A percentile compares a stretch with the other conserved stretches of the same genome.
Evolutionary conservation across 441 rosid genomes (phyloP).

Genomic region (Macaranga tanarius): DNA sequence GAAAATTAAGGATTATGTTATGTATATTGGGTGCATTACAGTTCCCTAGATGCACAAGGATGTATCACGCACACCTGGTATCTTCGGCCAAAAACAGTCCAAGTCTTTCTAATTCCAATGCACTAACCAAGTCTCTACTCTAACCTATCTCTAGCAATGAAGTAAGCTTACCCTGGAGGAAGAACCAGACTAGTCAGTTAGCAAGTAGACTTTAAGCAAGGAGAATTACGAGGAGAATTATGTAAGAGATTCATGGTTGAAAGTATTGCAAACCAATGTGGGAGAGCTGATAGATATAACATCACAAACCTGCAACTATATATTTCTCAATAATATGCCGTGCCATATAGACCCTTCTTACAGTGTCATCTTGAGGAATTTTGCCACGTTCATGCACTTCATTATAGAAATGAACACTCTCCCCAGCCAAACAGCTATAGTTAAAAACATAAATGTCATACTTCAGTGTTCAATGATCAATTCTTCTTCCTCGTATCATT

Average conservation of each 20-base stretch:
- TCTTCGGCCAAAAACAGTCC: too few relatives aligned
- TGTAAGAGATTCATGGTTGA: neutral
- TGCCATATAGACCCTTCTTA: slow-evolving; percentile 85
- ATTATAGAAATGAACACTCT: slow-evolving; percentile 83
- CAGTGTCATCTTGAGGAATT: slow-evolving; percentile 62
- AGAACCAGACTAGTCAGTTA: neutral
- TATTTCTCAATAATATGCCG: slow-evolving; percentile 86
- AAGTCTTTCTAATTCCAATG: slow-evolving; percentile 3
- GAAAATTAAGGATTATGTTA: neutral
- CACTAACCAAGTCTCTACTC: neutral
- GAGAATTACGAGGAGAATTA: neutral
- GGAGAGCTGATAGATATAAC: slow-evolving; percentile 3
- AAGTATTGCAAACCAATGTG: neutral
- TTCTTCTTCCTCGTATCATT: neutral
- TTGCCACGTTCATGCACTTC: slow-evolving; percentile 80
- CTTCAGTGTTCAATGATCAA: neutral
- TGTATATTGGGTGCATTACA: neutral
- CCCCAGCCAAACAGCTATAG: slow-evolving; percentile 87
- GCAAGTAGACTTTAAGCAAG: neutral
- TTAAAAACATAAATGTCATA: slow-evolving; percentile 11
- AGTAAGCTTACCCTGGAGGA: neutral
- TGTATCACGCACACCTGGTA: too few relatives aligned
- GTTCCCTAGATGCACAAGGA: neutral
- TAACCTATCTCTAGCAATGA: neutral
- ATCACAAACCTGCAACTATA: slow-evolving; percentile 63